phyloP scores from a whole-genome alignment of 768 basidiomycete genomes.

The Lentinula sp. region DNA sequence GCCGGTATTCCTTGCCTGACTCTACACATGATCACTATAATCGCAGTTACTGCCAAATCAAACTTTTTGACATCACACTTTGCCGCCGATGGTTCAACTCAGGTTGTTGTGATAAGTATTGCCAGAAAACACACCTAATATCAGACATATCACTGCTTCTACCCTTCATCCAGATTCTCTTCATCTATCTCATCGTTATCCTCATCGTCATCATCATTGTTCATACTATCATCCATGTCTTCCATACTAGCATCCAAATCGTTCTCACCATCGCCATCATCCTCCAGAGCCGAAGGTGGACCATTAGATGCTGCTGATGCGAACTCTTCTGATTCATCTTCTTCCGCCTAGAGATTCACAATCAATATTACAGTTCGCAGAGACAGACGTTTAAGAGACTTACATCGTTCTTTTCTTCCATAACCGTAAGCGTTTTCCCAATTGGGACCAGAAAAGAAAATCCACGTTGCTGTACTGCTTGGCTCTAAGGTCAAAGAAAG shows the following conservation, averaged over 20 bases:
- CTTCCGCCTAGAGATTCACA: constrained; percentile 30
- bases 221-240: constrained; percentile 62
- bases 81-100: too few relatives aligned
- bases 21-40: too few relatives aligned
- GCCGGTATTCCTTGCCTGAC: too few relatives aligned
- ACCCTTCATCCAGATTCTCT: constrained; percentile 8
- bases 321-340: constrained; percentile 40
- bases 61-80: too few relatives aligned
- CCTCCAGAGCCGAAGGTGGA: constrained; percentile 36
- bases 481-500: constrained; percentile 32
- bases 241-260: constrained; percentile 12
- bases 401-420: constrained; percentile 85
- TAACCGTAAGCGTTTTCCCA: constrained; percentile 64
- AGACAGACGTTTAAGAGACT: constrained; percentile 12
- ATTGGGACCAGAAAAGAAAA: constrained; percentile 66
- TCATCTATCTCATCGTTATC: constrained; percentile 34
- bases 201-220: constrained; percentile 40
- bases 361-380: not conserved
- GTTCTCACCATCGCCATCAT: constrained; percentile 31
- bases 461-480: constrained; percentile 58
- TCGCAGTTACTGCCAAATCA: too few relatives aligned
- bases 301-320: constrained; percentile 30
- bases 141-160: not conserved
- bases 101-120: too few relatives aligned
- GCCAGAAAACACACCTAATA: not conserved